Percentiles rank a stretch among this genome's conserved stretches.
phyloP scores from a whole-genome alignment of 2,329 filamentous ascomycete species.

The Cladosporium cucumerinum region DNA sequence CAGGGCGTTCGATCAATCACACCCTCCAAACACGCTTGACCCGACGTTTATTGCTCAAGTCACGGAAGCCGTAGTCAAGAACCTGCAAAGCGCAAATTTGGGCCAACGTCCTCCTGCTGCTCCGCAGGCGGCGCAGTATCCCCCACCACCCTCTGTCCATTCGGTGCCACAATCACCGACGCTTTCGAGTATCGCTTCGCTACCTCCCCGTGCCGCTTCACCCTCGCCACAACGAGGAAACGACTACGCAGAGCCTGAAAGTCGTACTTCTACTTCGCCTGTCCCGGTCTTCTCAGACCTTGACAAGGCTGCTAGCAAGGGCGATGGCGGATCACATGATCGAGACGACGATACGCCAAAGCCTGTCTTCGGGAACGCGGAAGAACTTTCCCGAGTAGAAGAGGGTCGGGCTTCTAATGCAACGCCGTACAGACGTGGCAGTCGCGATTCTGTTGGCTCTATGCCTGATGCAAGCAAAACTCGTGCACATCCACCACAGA shows the following conservation, averaged over 20 bases:
- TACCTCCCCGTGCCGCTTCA: conserved; percentile 52
- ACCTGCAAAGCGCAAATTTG: conserved; percentile 25
- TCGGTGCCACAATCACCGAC: conserved; percentile 40
- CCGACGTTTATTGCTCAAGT: conserved; percentile 59
- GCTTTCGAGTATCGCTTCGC: conserved; percentile 47
- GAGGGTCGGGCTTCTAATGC: conserved; percentile 3
- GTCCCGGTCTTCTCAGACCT: conserved; percentile 30
- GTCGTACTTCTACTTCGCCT: conserved; percentile 35
- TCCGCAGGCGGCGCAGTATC: conserved; percentile 19
- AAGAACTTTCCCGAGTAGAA: conserved; percentile 6
- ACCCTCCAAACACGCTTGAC: conserved; percentile 41
- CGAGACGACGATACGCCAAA: conserved; percentile 25
- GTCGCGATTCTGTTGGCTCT: conserved; percentile 6
- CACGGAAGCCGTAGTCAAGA: conserved; percentile 52
- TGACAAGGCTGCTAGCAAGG: conserved; percentile 12
- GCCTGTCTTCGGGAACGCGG: conserved; percentile 1
- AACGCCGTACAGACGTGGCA: neutral
- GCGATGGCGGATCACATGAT: conserved; percentile 17
- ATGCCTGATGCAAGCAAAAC: neutral
- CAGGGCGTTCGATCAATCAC: conserved; percentile 52
- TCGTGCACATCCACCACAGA: neutral
- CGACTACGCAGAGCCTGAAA: conserved; percentile 6
- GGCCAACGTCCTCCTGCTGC: neutral
- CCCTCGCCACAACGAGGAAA: conserved; percentile 45
- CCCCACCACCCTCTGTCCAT: conserved; percentile 36